These are phyloP conservation scores for Liriodendron chinense DNA, from an alignment of 164 flowering plant genomes.

Conservation along the genomic window DNA sequence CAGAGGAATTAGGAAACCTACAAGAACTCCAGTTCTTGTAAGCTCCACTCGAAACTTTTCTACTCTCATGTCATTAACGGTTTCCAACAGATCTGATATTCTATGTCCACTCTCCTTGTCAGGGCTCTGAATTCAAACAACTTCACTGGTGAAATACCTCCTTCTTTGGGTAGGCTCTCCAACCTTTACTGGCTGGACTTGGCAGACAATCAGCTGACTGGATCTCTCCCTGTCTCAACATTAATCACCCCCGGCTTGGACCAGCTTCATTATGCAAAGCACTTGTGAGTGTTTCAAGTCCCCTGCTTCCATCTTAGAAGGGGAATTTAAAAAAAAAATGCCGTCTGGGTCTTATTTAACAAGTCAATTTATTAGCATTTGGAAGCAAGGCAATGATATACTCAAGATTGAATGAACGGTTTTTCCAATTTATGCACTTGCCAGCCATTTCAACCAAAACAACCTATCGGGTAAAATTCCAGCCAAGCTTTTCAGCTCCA, in stretches of 20 bases:
- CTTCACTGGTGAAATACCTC: conserved; percentile 67
- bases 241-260: conserved; percentile 62
- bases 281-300: conserved; percentile 47
- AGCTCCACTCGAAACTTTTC: conserved; percentile 12
- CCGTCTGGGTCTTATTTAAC: conserved; percentile 8
- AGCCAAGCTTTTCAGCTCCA: conserved; percentile 54
- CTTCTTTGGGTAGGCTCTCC: conserved; percentile 71
- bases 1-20: conserved; percentile 73
- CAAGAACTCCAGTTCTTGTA: conserved; percentile 68
- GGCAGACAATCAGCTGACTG: conserved; percentile 81
- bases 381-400: not conserved
- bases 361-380: not conserved
- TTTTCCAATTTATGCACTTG: conserved; percentile 5
- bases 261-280: conserved; percentile 62
- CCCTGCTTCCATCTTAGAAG: not conserved
- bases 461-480: conserved; percentile 78
- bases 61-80: not conserved
- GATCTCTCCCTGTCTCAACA: conserved; percentile 74
- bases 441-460: conserved; percentile 93
- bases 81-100: not conserved
- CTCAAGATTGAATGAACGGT: not conserved
- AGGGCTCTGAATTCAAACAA: conserved; percentile 89
- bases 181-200: conserved; percentile 84
- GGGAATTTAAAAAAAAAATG: not conserved
- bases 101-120: conserved; percentile 13